Evolutionary conservation across 768 basidiomycete genomes (phyloP), one percentile per base, ranked within the genome.

Genomic region (Mycena latifolia): DNA sequence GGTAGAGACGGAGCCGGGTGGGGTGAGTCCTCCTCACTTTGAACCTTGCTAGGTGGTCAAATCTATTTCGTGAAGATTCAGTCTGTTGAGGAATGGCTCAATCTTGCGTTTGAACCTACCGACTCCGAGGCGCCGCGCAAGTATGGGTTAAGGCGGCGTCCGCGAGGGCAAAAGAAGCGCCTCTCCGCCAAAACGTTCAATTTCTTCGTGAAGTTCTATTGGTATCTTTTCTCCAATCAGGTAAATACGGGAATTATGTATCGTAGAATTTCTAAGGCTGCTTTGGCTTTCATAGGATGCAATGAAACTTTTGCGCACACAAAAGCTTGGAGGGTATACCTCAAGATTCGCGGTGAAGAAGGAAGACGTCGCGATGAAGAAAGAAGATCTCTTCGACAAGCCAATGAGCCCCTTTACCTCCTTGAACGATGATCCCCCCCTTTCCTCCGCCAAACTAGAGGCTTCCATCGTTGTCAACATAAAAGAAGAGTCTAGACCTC

Each of bases 191-290:
- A 50, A 31, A 24, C 24, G 2, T 15, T 46, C 27, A 61, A 33
- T 1, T 51, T 18, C 22, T 73, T 73, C 33, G 67, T 69, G 22
- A 31, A 64, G n/a, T 72, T 71, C 35, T 73, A 69, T 35, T 75
- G 74, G 72, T 48, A 55, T 24, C 35, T 72, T 22, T 65, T 29
- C 45, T 27, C 56, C 20, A 31, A 56, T 9, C 57, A 45, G 55
- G 58, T 68, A n/a, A 39, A 39, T 57, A 3, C n/a, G n/a, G n/a
- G n/a, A n/a, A n/a, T n/a, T n/a, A 35, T 53, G 5, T 0, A n/a
- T 18, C 35, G 5, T 10, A 5, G 3, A 28, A n/a, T 6, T 22
- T 14, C 15, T 10, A 10, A 24, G 9, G 3, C 20, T 25, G 24
- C 22, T 67, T 55, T 22, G 7, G 37, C 24, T 20, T 33, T 66